A percentile compares a stretch with the other conserved stretches of the same genome.
Evolutionary conservation across 2,329 filamentous ascomycete species (phyloP).

Genomic region (Pseudogymnoascus sp.): DNA sequence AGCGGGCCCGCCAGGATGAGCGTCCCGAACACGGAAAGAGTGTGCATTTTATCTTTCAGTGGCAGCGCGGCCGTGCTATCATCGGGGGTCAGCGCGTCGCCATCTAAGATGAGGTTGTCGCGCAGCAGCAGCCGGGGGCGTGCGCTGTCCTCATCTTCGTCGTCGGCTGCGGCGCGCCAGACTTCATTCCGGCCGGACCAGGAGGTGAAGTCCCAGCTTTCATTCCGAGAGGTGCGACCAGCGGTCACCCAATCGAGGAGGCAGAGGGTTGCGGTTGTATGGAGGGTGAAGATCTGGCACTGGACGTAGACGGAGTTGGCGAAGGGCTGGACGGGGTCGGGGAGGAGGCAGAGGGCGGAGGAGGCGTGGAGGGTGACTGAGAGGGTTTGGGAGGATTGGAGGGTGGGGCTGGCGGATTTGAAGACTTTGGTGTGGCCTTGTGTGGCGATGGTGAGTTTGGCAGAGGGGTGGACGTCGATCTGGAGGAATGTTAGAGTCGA

Average conservation of each 20-base stretch:
- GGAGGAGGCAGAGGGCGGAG: conserved; percentile 60
- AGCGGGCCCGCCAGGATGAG: conserved; percentile 71
- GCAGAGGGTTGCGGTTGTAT: conserved; percentile 57
- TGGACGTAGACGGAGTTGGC: conserved; percentile 78
- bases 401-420: conserved; percentile 57
- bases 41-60: conserved; percentile 60
- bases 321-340: conserved; percentile 91
- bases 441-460: conserved; percentile 61
- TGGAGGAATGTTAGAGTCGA: conserved; percentile 16
- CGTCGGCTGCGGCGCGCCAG: conserved; percentile 41
- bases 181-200: conserved; percentile 87
- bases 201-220: conserved; percentile 75
- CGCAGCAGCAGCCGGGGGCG: conserved; percentile 65
- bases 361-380: conserved; percentile 42
- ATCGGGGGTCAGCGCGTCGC: conserved; percentile 36
- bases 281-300: conserved; percentile 66
- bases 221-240: conserved; percentile 75
- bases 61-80: conserved; percentile 29
- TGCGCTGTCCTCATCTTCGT: conserved; percentile 27
- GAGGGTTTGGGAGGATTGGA: conserved; percentile 52
- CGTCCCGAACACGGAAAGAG: conserved; percentile 73
- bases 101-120: conserved; percentile 72
- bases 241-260: conserved; percentile 92
- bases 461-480: conserved; percentile 55
- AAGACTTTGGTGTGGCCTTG: conserved; percentile 94